Percentiles rank a stretch among this genome's conserved stretches.
These are phyloP conservation scores for Penicillium janthinellum DNA, from an alignment of 2,329 filamentous ascomycete species.

Conservation along the genomic window DNA sequence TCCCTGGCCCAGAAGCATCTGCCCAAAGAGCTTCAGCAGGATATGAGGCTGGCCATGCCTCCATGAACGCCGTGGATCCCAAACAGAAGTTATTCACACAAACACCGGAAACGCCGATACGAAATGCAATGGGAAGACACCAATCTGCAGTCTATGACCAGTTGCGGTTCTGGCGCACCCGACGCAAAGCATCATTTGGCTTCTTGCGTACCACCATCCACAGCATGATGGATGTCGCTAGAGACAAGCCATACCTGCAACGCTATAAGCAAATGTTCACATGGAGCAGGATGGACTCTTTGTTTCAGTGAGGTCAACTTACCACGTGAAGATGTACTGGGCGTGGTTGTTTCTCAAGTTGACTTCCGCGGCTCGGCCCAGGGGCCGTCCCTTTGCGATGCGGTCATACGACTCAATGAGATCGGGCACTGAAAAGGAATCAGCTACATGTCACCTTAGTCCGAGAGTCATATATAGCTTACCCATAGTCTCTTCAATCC, in stretches of 20 bases:
- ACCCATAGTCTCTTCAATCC: slow-evolving; percentile 97
- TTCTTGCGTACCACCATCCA: slow-evolving; percentile 94
- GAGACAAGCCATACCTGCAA: slow-evolving; percentile 77
- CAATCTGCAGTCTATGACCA: slow-evolving; percentile 56
- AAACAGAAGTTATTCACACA: slow-evolving; percentile 18
- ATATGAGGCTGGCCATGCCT: slow-evolving; percentile 59
- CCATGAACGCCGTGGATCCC: slow-evolving; percentile 30
- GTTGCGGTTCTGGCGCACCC: slow-evolving; percentile 74
- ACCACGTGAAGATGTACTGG: slow-evolving; percentile 99
- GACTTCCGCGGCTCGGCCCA: slow-evolving; percentile 84
- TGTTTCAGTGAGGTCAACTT: slow-evolving; percentile 40
- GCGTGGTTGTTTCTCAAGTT: slow-evolving; percentile 95
- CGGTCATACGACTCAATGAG: slow-evolving; percentile 74
- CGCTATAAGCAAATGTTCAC: slow-evolving; percentile 26
- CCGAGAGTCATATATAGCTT: slow-evolving; percentile 29
- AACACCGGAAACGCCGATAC: slow-evolving; percentile 43
- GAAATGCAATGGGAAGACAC: slow-evolving; percentile 14
- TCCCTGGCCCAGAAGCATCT: slow-evolving; percentile 82
- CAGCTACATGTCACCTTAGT: slow-evolving; percentile 10
- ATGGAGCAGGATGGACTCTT: background rate
- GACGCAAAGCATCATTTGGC: slow-evolving; percentile 68
- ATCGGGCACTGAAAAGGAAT: slow-evolving; percentile 65
- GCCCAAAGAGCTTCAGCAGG: slow-evolving; percentile 78
- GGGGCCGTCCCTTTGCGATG: slow-evolving; percentile 79
- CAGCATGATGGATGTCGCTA: slow-evolving; percentile 91